phyloP scores from a whole-genome alignment of 345 rosid genomes.

The Acer saccharum region DNA sequence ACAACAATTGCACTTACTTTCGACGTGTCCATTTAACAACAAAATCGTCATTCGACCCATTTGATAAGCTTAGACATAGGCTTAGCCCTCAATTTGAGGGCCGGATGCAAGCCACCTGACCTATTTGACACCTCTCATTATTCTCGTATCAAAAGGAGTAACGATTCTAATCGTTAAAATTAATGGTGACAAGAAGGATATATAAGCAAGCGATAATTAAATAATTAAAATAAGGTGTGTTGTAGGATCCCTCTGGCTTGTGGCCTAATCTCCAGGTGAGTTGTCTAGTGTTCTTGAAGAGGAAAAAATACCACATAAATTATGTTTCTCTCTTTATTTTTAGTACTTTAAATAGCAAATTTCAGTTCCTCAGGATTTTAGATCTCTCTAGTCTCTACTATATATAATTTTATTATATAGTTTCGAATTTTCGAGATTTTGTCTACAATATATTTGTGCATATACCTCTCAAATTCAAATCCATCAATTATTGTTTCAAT shows the following conservation, averaged over 20 bases:
- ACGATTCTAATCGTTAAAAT: not conserved
- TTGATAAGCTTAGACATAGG: too few species aligned
- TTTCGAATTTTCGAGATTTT: not conserved
- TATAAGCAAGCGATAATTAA: not conserved
- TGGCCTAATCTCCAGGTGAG: not conserved
- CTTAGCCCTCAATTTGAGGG: too few species aligned
- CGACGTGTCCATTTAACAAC: too few species aligned
- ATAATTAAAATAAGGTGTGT: not conserved
- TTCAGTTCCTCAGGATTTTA: not conserved
- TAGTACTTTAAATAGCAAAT: not conserved
- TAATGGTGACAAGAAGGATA: too few species aligned
- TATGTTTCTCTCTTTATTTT: not conserved
- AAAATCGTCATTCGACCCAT: too few species aligned
- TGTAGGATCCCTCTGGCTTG: not conserved
- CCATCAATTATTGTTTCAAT: not conserved
- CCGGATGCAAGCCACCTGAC: too few species aligned
- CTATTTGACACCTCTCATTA: too few species aligned
- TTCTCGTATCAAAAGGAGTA: too few species aligned
- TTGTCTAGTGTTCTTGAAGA: not conserved
- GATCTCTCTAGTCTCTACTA: not conserved
- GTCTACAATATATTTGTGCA: not conserved
- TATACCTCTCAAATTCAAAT: too few species aligned
- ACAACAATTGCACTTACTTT: too few species aligned
- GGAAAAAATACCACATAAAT: not conserved
- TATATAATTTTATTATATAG: not conserved